Evolutionary conservation across 176 grass and related monocot species (phyloP), one percentile per base, ranked within the genome.

Genomic region (Urochloa ruziziensis): DNA sequence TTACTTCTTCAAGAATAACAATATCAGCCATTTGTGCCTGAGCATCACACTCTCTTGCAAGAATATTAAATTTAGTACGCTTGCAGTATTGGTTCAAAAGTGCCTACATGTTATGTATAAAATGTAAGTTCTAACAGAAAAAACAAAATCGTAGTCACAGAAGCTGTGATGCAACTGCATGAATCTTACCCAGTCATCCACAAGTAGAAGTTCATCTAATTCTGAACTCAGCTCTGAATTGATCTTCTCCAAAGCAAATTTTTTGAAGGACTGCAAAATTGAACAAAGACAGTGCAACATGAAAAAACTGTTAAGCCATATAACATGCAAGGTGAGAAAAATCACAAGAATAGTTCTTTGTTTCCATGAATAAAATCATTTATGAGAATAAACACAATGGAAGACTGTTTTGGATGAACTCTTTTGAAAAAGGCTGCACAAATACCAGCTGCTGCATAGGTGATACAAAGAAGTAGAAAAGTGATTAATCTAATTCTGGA

Each of bases 1-100:
- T 69, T 17, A 69, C 66, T 39, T 69, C 66, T 69, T 69, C 66
- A n/a, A 69, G 66, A 69, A 69, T 23, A 69, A 43, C 35, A 40
- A n/a, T 24, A 39, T 43, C 66, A 69, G 66, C 21, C 66, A 39
- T 69, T 69, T 69, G 66, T 42, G 66, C 66, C 36, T 69, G 7
- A 69, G 66, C 19, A 25, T 39, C 66, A 69, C 34, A 69, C n/a
- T 69, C 36, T 43, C 66, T 69, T 43, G 62, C 32, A 66, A 66
- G 3, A 43, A 69, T 42, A 42, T 43, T 69, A n/a, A 21, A 69
- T 24, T 39, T 40, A 11, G 36, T 69, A 64, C 4, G 36, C 36
- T 69, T 69, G 66, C 4, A 69, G 66, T 69, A 43, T 42, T 69
- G 34, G 43, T 69, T 40, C 21, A 69, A 12, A 69, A 69, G 19